Evolutionary conservation across 768 basidiomycete species (phyloP).

Genomic region (Mycena rosella): DNA sequence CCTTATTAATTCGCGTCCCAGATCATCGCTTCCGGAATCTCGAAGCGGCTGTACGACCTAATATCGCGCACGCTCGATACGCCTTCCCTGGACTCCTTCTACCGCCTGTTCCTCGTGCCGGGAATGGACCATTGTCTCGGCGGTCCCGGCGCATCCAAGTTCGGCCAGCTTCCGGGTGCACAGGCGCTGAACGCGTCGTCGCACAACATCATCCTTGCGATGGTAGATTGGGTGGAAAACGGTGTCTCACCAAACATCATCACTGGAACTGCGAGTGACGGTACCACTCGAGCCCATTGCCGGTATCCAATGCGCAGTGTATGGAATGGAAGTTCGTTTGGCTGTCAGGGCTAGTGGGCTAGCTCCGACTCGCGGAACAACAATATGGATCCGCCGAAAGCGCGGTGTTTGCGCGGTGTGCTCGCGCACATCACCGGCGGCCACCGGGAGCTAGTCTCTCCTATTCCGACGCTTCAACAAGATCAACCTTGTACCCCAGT

Average conservation of each 20-base stretch:
- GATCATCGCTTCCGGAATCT: conserved; percentile 38
- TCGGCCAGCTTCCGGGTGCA: conserved; percentile 26
- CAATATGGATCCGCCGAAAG: too few species aligned
- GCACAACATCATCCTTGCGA: conserved; percentile 16
- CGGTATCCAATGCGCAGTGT: conserved; percentile 14
- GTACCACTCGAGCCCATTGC: conserved; percentile 3
- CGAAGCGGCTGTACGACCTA: conserved; percentile 35
- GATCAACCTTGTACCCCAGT: too few species aligned
- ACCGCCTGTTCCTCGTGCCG: conserved; percentile 42
- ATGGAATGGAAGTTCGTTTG: conserved; percentile 8
- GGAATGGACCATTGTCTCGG: conserved; percentile 41
- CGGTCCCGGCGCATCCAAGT: conserved; percentile 32
- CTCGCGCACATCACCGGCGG: too few species aligned
- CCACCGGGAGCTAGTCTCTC: too few species aligned
- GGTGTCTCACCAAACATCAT: conserved; percentile 16
- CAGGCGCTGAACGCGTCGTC: background rate
- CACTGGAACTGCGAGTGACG: conserved; percentile 3
- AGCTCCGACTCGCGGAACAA: too few species aligned
- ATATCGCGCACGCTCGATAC: conserved; percentile 37
- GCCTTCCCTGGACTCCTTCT: conserved; percentile 36
- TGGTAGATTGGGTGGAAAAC: conserved; percentile 28
- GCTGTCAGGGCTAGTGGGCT: too few species aligned
- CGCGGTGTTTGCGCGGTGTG: too few species aligned
- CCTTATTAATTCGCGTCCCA: conserved; percentile 4
- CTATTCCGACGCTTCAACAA: too few species aligned